Evolutionary conservation across 805 yeast genomes (phyloP), one percentile per base, ranked within the genome.

Genomic region (Candida sakaeoensis): DNA sequence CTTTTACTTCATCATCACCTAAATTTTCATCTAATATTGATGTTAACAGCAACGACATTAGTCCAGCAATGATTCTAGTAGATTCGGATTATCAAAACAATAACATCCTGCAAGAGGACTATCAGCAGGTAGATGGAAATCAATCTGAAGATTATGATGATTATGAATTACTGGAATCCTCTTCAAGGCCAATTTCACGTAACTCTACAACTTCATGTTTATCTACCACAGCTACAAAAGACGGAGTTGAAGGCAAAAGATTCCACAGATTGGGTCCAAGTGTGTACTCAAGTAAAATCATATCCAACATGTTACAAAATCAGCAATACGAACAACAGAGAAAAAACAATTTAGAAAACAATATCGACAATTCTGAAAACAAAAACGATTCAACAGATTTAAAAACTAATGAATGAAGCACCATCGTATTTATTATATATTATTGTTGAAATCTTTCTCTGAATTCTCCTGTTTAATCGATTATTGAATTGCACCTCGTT

Each of bases 141-240:
- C 21, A 26, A n/a, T 23, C 35, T 15, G 30, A 31, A 8, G 22
- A 19, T 5, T 26, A 31, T 15, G 29, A 36, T 5, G 27, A 36
- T 7, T 33, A 26, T 15, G 44, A 44, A 15, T 37, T 14, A 12
- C 27, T 43, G 15, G 68, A 61, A 12, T 51, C 59, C 5, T 45
- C 50, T 24, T 77, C 85, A 1, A 65, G 85, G 32, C 82, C 84
- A 0, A 52, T 76, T 15, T 80, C 86, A 0, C 68, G 86, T 36
- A 72, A 74, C 33, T 77, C 84, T 17, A 73, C 75, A 14, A 77
- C 85, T 0, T 79, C 86, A 1, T 82, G 85, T 24, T 54, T 82
- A n/a, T 80, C 87, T 0, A 79, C 82, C 28, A 80, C 83, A 4
- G 88, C 88, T 16, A 80, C 85, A 13, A 82, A 82, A 49, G 88